These are phyloP conservation scores for Biancaea sappan DNA, from an alignment of 306 rosid species.

Conservation along the genomic window DNA sequence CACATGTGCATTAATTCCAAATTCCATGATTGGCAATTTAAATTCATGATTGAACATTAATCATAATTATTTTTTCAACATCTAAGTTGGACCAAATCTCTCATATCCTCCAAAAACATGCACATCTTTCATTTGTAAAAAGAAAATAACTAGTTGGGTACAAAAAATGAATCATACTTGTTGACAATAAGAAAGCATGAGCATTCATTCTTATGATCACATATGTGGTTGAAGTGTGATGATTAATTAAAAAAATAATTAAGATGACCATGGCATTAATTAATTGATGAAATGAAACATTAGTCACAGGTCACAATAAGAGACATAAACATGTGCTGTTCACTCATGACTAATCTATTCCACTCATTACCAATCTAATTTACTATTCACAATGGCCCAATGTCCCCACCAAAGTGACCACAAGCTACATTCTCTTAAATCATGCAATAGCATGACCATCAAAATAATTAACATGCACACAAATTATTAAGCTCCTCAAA, in stretches of 20 bases:
- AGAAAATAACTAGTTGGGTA: background rate
- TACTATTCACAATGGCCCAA: constrained; percentile 34
- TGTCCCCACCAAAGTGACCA: constrained; percentile 45
- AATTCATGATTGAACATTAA: constrained; percentile 9
- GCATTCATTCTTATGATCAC: constrained; percentile 26
- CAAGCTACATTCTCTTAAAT: constrained; percentile 33
- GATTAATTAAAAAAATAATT: constrained; percentile 33
- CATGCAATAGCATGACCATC: constrained; percentile 30
- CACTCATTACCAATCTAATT: constrained; percentile 27
- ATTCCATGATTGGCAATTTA: background rate
- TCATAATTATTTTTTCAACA: background rate
- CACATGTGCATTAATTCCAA: constrained; percentile 15
- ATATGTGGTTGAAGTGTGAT: constrained; percentile 33
- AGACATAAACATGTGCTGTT: constrained; percentile 49
- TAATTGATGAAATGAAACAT: constrained; percentile 25
- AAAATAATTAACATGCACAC: background rate
- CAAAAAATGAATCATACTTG: background rate
- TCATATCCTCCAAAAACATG: background rate
- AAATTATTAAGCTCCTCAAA: too few species aligned
- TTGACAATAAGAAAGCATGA: constrained; percentile 29
- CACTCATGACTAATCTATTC: constrained; percentile 27
- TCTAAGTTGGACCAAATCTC: background rate
- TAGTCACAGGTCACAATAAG: constrained; percentile 20
- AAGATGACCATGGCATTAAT: constrained; percentile 31
- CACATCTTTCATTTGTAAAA: too few species aligned